Conservation (phyloP, 306 rosid species). For the Delonix regia region DNA sequence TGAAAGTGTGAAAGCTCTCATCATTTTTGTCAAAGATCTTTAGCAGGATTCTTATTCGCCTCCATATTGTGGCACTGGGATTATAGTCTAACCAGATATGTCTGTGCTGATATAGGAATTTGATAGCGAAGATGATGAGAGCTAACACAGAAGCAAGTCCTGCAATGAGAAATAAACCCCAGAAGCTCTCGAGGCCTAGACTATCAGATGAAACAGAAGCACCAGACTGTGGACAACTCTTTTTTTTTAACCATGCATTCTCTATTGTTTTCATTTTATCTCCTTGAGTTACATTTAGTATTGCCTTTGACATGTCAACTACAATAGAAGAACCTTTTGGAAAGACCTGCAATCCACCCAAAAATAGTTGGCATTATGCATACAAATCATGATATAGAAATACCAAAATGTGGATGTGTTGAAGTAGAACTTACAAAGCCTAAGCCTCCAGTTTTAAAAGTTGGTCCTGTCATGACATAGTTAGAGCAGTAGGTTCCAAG, state of each 20-base stretch:
- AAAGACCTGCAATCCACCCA: constrained; percentile 22
- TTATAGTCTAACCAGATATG: constrained; percentile 14
- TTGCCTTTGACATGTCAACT: constrained; percentile 54
- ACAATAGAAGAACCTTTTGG: constrained; percentile 52
- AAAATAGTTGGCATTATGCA: too few relatives aligned
- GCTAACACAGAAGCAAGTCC: constrained; percentile 41
- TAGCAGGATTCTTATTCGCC: constrained; percentile 25
- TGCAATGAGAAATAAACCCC: constrained; percentile 61
- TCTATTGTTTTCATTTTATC: constrained; percentile 47
- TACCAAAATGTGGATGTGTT: too few relatives aligned
- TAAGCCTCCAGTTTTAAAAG: constrained; percentile 58
- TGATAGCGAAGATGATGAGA: constrained; percentile 29
- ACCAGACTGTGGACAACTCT: constrained; percentile 36
- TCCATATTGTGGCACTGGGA: constrained; percentile 31
- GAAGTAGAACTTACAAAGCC: constrained; percentile 55
- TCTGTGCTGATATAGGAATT: constrained; percentile 40
- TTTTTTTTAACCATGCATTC: constrained; percentile 43
- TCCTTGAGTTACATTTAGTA: constrained; percentile 56
- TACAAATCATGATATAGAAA: too few relatives aligned
- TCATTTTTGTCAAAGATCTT: constrained; percentile 45
- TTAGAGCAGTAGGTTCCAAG: constrained; percentile 50
- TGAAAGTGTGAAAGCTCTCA: constrained; percentile 44
- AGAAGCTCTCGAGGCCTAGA: constrained; percentile 57
- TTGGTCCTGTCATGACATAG: constrained; percentile 51
- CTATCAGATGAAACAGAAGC: constrained; percentile 35